Evolutionary conservation across 805 yeast genomes (phyloP), one percentile per base, ranked within the genome.

Genomic region (Pichia gijzeniarum): DNA sequence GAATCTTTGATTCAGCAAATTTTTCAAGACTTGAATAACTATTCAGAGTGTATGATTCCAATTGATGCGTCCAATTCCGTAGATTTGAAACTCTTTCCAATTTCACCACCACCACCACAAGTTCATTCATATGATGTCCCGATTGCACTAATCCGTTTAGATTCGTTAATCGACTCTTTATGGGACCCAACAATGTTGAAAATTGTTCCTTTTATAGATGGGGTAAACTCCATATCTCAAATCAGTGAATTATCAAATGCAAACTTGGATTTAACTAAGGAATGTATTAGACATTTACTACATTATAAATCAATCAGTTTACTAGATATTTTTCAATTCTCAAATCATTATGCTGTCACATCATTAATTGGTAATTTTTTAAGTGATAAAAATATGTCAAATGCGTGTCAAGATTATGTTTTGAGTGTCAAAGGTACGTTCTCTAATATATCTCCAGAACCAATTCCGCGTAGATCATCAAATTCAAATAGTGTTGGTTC

Each of bases 141-240:
- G 0, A 77, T 90, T 5, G 78, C 95, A n/a, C 82, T 91, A 0
- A 95, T 93, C 1, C 79, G 80, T 43, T 67, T 93, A 30, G 73
- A 74, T 25, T 68, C 76, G 33, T 70, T 93, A 50, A 81, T 87
- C 36, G 99, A 93, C 62, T 83, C 85, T 8, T 83, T 85, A 56
- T 93, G 99, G 97, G 99, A 93, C 63, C 97, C 97, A 1, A 91
- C 98, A 2, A 84, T 93, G 93, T 70, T 88, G 38, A 82, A 85
- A 53, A 85, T 93, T 20, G 65, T 87, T 10, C 96, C 96, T 0
- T 84, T 72, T 53, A 87, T 93, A 41, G 79, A 93, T 57, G 99
- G 99, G 1, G 71, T 89, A 40, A 91, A 91, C 60, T 85, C 93
- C 5, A 79, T 93, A 17, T 72, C 79, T 32, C 73, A 75, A 45